Conservation (phyloP, 139 green algal species). For the Volvox reticuliferus region DNA sequence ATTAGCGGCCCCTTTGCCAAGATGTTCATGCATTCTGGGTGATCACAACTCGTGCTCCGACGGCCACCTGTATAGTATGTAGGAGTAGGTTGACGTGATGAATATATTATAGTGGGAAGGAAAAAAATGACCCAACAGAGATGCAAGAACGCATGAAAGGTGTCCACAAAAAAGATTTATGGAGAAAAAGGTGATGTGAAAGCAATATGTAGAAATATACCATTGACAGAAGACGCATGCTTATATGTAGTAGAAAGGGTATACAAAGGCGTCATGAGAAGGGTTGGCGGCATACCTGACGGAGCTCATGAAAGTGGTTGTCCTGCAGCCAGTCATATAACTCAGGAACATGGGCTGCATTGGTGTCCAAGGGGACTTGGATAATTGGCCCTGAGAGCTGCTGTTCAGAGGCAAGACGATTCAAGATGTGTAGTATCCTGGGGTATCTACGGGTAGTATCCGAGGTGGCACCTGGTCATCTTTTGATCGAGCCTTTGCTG, state of each 20-base stretch:
- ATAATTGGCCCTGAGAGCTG: neutral
- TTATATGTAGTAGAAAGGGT: too few species aligned
- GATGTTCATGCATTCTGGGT: neutral
- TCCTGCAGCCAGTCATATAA: neutral
- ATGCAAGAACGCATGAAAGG: too few species aligned
- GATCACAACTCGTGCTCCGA: neutral
- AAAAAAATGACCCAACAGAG: neutral
- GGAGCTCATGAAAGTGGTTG: neutral
- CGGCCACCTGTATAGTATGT: too few species aligned
- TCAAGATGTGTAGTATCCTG: too few species aligned
- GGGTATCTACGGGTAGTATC: too few species aligned
- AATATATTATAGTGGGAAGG: neutral
- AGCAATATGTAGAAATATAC: too few species aligned
- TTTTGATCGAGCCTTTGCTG: too few species aligned
- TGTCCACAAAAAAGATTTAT: too few species aligned
- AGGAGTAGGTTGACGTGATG: neutral
- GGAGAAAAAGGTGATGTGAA: too few species aligned
- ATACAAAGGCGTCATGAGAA: too few species aligned
- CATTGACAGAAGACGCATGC: too few species aligned
- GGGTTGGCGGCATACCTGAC: neutral
- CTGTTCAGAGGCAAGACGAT: neutral
- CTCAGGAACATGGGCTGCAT: neutral
- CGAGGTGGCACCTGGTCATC: too few species aligned
- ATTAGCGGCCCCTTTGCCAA: neutral
- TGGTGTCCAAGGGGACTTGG: neutral